phyloP scores from a whole-genome alignment of 257 asterid species.

The Marsdenia floribunda region DNA sequence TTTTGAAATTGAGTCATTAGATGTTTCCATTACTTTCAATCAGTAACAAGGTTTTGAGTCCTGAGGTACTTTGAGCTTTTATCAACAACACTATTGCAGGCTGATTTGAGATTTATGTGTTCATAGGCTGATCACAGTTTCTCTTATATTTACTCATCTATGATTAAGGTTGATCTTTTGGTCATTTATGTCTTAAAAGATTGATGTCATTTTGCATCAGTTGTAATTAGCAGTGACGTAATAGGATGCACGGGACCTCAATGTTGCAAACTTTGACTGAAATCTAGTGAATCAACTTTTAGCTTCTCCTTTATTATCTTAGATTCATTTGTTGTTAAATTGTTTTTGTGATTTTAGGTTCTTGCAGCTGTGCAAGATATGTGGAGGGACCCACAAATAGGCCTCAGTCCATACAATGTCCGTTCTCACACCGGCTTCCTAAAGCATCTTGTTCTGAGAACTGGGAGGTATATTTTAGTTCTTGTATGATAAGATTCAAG shows the following conservation, averaged over 20 bases:
- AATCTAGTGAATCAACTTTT: not conserved
- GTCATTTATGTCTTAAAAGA: not conserved
- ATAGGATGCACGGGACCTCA: not conserved
- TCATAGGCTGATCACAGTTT: not conserved
- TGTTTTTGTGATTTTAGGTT: constrained; percentile 61
- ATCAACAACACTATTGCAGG: not conserved
- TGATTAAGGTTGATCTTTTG: not conserved
- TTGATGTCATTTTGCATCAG: not conserved
- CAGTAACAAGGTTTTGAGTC: not conserved
- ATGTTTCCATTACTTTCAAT: not conserved
- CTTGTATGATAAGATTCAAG: not conserved
- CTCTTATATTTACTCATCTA: not conserved
- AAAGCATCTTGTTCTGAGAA: constrained; percentile 92
- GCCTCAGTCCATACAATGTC: constrained; percentile 76
- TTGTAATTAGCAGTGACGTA: not conserved
- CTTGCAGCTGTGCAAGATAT: constrained; percentile 83
- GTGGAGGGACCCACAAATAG: constrained; percentile 69
- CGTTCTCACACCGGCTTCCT: constrained; percentile 83
- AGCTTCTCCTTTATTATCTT: not conserved
- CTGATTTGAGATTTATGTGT: not conserved
- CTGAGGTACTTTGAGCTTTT: not conserved
- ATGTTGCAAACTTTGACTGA: not conserved
- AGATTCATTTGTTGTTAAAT: constrained; percentile 23
- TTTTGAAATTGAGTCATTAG: not conserved
- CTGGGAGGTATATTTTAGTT: constrained; percentile 62